Conservation (phyloP, 2,329 filamentous ascomycete species). For the Neonectria ditissima region DNA sequence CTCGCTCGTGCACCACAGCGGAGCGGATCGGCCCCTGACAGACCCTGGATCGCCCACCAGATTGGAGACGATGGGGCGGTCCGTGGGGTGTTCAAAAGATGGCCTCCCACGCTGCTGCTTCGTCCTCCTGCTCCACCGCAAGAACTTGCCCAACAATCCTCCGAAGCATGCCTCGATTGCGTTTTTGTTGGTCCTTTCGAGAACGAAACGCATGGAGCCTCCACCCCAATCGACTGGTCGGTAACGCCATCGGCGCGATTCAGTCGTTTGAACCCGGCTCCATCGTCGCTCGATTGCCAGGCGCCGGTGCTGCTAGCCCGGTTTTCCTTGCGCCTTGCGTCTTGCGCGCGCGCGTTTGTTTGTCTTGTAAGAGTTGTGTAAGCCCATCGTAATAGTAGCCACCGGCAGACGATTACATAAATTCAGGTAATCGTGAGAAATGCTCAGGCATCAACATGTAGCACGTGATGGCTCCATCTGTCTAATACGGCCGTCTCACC, state of each 20-base stretch:
- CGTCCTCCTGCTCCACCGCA: too few relatives aligned
- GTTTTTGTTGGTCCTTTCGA: not conserved
- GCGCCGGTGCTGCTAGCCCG: not conserved
- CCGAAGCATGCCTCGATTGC: too few relatives aligned
- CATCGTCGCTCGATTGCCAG: conserved; percentile 19
- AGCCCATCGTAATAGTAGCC: not conserved
- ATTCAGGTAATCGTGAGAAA: not conserved
- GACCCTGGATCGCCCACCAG: conserved; percentile 1
- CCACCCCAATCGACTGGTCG: conserved; percentile 30
- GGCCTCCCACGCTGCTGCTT: too few relatives aligned
- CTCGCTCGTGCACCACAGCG: conserved; percentile 6
- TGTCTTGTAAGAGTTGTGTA: not conserved
- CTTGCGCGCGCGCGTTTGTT: not conserved
- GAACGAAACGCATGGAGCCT: conserved; percentile 17
- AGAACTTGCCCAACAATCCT: too few relatives aligned
- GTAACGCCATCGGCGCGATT: conserved; percentile 34
- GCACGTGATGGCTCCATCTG: conserved; percentile 5
- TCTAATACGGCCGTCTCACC: too few relatives aligned
- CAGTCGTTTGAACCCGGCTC: conserved; percentile 15
- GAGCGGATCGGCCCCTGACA: conserved; percentile 5
- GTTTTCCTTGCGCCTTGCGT: not conserved
- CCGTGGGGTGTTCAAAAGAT: conserved; percentile 14
- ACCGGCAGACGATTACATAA: not conserved
- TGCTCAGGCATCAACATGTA: not conserved
- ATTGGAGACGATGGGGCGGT: conserved; percentile 8